A percentile compares a stretch with the other conserved stretches of the same genome.
phyloP scores from a whole-genome alignment of 345 rosid species.

The Sisymbrium irio region DNA sequence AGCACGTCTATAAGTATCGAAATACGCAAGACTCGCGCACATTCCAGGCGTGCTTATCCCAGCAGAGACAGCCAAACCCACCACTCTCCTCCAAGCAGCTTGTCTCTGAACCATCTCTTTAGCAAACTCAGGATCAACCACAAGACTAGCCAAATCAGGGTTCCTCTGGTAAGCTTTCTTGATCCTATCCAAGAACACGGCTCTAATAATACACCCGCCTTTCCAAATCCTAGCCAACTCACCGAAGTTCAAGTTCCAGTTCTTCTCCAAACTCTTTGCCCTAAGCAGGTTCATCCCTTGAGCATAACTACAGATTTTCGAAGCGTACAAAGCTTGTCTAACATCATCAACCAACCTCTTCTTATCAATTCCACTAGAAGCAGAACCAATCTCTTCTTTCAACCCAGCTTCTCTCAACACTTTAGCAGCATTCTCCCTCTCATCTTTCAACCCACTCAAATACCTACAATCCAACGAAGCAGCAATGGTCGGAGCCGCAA shows the following conservation, averaged over 20 bases:
- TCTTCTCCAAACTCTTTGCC: slow-evolving; percentile 76
- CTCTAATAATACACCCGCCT: slow-evolving; percentile 95
- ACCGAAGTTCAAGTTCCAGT: slow-evolving; percentile 85
- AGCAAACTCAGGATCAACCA: slow-evolving; percentile 95
- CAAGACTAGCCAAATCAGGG: slow-evolving; percentile 77
- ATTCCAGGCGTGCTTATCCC: slow-evolving; percentile 98
- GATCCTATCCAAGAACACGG: slow-evolving; percentile 94
- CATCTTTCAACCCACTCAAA: slow-evolving; percentile 91
- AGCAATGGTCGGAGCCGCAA: slow-evolving; percentile 94
- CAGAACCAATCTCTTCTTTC: slow-evolving; percentile 60
- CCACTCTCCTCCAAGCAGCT: slow-evolving; percentile 98
- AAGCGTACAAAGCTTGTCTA: slow-evolving; percentile 87
- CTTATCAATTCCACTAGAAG: slow-evolving; percentile 55
- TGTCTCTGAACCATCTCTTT: slow-evolving; percentile 98
- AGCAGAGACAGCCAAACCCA: slow-evolving; percentile 78
- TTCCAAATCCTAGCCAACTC: slow-evolving; percentile 97
- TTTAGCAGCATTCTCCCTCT: slow-evolving; percentile 63
- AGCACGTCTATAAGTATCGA: slow-evolving; percentile 90
- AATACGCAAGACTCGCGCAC: slow-evolving; percentile 94
- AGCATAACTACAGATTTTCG: slow-evolving; percentile 92
- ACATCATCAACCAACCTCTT: slow-evolving; percentile 92
- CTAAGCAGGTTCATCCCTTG: slow-evolving; percentile 96
- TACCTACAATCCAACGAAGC: slow-evolving; percentile 91
- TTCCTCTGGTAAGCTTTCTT: slow-evolving; percentile 94
- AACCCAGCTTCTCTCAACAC: slow-evolving; percentile 75